A percentile compares a stretch with the other conserved stretches of the same genome.
phyloP scores from a whole-genome alignment of 2,329 filamentous ascomycete species.

The Calonectria pseudoturangicola region DNA sequence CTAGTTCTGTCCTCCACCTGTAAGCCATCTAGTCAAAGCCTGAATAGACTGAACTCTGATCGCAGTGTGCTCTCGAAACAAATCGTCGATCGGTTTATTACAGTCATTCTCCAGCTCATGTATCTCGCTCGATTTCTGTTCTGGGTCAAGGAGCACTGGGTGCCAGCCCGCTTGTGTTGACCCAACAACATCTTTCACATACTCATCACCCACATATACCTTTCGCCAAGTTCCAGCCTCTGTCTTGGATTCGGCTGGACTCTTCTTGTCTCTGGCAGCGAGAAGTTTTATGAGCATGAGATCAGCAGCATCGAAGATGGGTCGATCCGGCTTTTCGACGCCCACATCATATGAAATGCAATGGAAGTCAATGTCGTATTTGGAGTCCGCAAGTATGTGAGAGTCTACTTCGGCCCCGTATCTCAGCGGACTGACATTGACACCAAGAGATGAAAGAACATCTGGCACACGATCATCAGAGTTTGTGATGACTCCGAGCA shows the following conservation, averaged over 20 bases:
- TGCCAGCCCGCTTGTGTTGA: conserved; percentile 44
- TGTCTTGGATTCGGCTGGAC: neutral
- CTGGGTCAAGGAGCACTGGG: conserved; percentile 41
- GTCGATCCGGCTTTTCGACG: conserved; percentile 72
- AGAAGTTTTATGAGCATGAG: conserved; percentile 57
- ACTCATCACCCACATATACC: conserved; percentile 47
- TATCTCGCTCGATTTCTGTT: conserved; percentile 31
- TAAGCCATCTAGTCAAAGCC: conserved; percentile 40
- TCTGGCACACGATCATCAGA: conserved; percentile 49
- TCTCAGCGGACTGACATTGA: conserved; percentile 43
- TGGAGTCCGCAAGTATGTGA: rapidly evolving
- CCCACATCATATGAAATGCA: conserved; percentile 78
- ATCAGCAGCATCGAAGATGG: conserved; percentile 74
- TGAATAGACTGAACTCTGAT: conserved; percentile 40
- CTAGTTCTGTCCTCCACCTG: neutral
- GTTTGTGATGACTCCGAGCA: conserved; percentile 48
- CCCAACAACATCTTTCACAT: conserved; percentile 46
- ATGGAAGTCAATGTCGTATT: conserved; percentile 45
- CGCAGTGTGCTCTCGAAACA: conserved; percentile 29
- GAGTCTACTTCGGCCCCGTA: conserved; percentile 11
- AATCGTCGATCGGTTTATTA: neutral
- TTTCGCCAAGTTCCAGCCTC: conserved; percentile 38
- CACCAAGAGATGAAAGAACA: conserved; percentile 44
- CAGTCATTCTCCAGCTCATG: conserved; percentile 34
- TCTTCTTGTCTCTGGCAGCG: conserved; percentile 27